phyloP scores from a whole-genome alignment of 75 land plant genomes.

The Pinus taeda region DNA sequence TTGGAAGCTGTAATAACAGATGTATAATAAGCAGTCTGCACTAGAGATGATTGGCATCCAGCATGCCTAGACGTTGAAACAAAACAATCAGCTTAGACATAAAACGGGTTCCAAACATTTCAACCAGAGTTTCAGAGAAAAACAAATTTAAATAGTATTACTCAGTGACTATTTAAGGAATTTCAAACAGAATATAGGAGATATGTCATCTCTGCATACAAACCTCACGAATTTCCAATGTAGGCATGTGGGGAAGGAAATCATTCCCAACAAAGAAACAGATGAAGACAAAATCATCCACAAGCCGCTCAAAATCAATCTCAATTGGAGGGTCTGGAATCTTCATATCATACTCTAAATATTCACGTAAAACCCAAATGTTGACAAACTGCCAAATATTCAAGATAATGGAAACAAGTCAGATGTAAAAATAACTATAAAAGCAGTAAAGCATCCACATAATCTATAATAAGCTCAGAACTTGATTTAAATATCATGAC shows the following conservation, averaged over 20 bases:
- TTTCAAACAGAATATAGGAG: background rate
- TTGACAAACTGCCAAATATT: constrained; percentile 54
- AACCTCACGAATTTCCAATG: constrained; percentile 83
- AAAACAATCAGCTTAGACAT: too few relatives aligned
- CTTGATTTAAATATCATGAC: too few relatives aligned
- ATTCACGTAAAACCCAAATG: constrained; percentile 65
- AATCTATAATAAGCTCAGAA: background rate
- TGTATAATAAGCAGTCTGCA: too few relatives aligned
- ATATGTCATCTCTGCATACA: background rate
- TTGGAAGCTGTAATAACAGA: too few relatives aligned
- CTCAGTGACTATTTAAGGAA: background rate
- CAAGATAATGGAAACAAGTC: background rate
- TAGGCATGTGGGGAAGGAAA: constrained; percentile 78
- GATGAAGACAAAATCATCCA: constrained; percentile 78
- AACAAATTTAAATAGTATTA: background rate
- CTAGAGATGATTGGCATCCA: background rate
- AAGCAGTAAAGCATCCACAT: background rate
- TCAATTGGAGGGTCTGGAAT: constrained; percentile 38
- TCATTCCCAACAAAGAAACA: constrained; percentile 88
- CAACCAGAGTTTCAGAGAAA: background rate
- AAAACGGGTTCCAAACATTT: too few relatives aligned
- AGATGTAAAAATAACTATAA: background rate
- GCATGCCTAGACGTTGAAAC: too few relatives aligned
- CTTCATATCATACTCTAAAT: constrained; percentile 53
- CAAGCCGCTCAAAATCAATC: constrained; percentile 53